A percentile compares a stretch with the other conserved stretches of the same genome.
These are phyloP conservation scores for Wickerhamiella kurtzmanii DNA, from an alignment of 805 yeast species.

Conservation along the genomic window DNA sequence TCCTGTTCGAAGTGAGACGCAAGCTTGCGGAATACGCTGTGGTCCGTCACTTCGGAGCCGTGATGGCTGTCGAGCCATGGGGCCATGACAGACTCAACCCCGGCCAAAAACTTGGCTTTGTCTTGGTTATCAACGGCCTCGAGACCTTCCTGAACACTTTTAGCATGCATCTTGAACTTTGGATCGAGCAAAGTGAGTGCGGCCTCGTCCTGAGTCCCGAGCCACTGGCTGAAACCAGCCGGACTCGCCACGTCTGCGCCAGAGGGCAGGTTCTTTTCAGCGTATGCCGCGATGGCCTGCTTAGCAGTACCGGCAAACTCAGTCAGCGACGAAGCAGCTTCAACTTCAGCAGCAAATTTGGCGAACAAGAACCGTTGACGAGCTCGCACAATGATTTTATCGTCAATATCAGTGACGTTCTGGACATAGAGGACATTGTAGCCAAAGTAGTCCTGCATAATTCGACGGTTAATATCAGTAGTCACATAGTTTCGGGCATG, in stretches of 20 bases:
- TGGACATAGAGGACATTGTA: constrained; percentile 80
- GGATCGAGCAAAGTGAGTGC: constrained; percentile 47
- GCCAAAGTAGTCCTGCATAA: constrained; percentile 82
- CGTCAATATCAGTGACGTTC: constrained; percentile 97
- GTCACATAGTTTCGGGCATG: constrained; percentile 96
- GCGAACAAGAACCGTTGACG: constrained; percentile 77
- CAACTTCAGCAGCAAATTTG: constrained; percentile 31
- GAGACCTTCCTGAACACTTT: constrained; percentile 44
- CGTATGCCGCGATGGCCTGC: constrained; percentile 31
- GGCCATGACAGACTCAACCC: constrained; percentile 63
- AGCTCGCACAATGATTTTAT: constrained; percentile 88
- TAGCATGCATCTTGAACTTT: constrained; percentile 75
- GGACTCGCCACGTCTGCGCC: neutral
- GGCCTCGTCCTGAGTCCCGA: constrained; percentile 34
- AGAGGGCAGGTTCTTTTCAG: constrained; percentile 12
- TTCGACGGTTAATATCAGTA: constrained; percentile 82
- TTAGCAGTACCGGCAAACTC: constrained; percentile 22
- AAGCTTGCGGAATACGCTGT: constrained; percentile 62
- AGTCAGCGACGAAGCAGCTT: constrained; percentile 26
- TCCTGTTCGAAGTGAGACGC: constrained; percentile 84
- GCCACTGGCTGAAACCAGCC: constrained; percentile 40
- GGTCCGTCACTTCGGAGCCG: constrained; percentile 74
- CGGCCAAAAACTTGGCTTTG: constrained; percentile 29
- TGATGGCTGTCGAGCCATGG: constrained; percentile 55
- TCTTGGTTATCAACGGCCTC: constrained; percentile 25